Conservation (phyloP, 352 stramenopile genomes). For the Phytophthora ohioensis region DNA sequence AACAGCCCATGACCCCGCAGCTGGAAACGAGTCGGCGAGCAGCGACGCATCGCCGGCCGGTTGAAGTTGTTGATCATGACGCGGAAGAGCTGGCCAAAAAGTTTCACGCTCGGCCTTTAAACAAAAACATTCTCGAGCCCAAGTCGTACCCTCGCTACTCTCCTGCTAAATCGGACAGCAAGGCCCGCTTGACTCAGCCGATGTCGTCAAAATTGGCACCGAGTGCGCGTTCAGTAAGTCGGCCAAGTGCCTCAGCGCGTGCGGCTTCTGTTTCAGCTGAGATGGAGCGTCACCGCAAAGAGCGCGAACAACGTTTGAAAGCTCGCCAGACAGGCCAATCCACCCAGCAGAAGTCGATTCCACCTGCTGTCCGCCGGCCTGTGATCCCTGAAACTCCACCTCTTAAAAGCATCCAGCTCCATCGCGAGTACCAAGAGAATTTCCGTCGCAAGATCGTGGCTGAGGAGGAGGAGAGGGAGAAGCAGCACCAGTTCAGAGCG, state of each 20-base stretch:
- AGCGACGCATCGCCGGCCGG: conserved; percentile 57
- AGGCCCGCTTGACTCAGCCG: conserved; percentile 51
- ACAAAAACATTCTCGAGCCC: conserved; percentile 58
- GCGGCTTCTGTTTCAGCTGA: conserved; percentile 39
- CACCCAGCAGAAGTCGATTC: conserved; percentile 22
- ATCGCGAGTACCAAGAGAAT: conserved; percentile 78
- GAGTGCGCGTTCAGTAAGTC: conserved; percentile 42
- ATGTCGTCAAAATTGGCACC: conserved; percentile 58
- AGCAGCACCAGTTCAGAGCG: conserved; percentile 71
- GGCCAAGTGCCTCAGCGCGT: conserved; percentile 44
- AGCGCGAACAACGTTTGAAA: conserved; percentile 52
- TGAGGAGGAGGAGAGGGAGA: conserved; percentile 64
- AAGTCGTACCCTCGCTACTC: conserved; percentile 42
- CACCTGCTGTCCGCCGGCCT: conserved; percentile 37
- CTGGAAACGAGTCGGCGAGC: conserved; percentile 72
- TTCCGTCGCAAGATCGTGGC: conserved; percentile 64
- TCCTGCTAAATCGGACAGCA: conserved; percentile 38
- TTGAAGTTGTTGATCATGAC: conserved; percentile 75
- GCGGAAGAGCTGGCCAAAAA: conserved; percentile 78
- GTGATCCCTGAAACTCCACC: conserved; percentile 76
- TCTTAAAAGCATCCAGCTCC: conserved; percentile 74
- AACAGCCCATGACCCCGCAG: conserved; percentile 67
- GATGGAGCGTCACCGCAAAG: conserved; percentile 54
- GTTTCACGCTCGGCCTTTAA: conserved; percentile 80
- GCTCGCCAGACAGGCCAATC: conserved; percentile 27